Evolutionary conservation across 2,329 filamentous ascomycete genomes (phyloP).

Genomic region (Ophiocordyceps camponoti-saundersi): DNA sequence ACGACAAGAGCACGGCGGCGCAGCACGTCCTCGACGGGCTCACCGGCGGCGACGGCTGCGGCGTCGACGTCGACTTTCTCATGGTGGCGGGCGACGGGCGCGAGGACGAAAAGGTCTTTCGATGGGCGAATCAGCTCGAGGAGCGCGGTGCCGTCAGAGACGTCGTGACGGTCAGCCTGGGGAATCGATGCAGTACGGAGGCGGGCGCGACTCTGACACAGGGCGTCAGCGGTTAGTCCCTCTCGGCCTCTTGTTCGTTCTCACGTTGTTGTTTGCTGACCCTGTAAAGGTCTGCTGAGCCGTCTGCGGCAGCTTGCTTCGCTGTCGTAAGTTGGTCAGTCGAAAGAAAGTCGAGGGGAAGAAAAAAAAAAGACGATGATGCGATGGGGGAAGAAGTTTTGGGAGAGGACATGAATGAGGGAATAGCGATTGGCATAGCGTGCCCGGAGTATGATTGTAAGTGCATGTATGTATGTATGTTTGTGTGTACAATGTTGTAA

Average conservation of each 20-base stretch:
- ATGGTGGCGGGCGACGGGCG: slow-evolving; percentile 82
- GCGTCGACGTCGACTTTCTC: slow-evolving; percentile 52
- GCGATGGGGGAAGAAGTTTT: neutral
- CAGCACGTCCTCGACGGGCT: slow-evolving; percentile 51
- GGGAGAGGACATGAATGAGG: neutral
- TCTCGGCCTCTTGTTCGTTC: no score
- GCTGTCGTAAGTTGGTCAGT: no score
- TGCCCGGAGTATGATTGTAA: no score
- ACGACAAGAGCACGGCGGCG: slow-evolving; percentile 75
- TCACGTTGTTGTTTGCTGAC: neutral
- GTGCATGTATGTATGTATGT: no score
- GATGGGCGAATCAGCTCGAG: slow-evolving; percentile 72
- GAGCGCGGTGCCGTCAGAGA: slow-evolving; percentile 41
- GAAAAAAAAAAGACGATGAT: neutral
- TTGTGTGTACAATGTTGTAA: no score
- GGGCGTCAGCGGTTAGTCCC: slow-evolving; percentile 64
- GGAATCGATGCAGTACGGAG: slow-evolving; percentile 71
- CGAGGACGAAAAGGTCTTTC: slow-evolving; percentile 86
- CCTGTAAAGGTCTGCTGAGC: neutral
- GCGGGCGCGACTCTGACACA: slow-evolving; percentile 74
- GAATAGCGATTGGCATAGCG: neutral
- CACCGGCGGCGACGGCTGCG: slow-evolving; percentile 6
- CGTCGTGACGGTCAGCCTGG: slow-evolving; percentile 74
- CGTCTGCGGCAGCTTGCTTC: neutral
- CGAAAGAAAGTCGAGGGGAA: neutral